Percentiles rank a stretch among this genome's conserved stretches.
These are phyloP conservation scores for Musa acuminata DNA, from an alignment of 176 grass and related monocot genomes.

Conservation along the genomic window DNA sequence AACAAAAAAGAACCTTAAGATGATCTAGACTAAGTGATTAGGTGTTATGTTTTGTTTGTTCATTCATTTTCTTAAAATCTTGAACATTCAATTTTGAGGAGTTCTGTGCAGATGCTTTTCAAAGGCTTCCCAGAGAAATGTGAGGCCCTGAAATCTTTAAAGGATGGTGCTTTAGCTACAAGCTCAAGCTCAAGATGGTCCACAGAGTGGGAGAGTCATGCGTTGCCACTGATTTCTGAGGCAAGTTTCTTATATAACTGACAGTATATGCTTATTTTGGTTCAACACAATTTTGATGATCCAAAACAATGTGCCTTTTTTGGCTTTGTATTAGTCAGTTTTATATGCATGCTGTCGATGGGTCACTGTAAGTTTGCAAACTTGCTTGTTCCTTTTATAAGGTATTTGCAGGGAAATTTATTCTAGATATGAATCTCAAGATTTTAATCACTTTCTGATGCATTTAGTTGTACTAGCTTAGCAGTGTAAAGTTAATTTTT, in stretches of 20 bases:
- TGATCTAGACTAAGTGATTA: neutral
- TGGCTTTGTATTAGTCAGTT: too few species aligned
- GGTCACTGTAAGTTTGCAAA: too few species aligned
- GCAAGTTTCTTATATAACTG: slow-evolving; percentile 15
- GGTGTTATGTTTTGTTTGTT: neutral
- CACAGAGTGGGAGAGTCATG: slow-evolving; percentile 58
- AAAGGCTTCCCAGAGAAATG: slow-evolving; percentile 80
- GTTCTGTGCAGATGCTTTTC: slow-evolving; percentile 68
- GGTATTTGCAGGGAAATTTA: too few species aligned
- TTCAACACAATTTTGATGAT: too few species aligned
- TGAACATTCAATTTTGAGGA: slow-evolving; percentile 2
- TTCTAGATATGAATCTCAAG: too few species aligned
- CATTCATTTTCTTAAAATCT: neutral
- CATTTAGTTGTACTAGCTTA: too few species aligned
- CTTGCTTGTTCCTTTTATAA: too few species aligned
- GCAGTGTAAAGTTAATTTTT: too few species aligned
- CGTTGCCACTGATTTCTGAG: slow-evolving; percentile 56
- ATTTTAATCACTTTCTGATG: too few species aligned
- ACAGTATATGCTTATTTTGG: too few species aligned
- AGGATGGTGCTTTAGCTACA: slow-evolving; percentile 50
- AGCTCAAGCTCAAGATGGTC: slow-evolving; percentile 58
- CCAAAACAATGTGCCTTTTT: too few species aligned
- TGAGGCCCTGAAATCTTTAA: slow-evolving; percentile 45
- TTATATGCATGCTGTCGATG: too few species aligned
- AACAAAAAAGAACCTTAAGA: neutral